phyloP scores from a whole-genome alignment of 2,329 filamentous ascomycete species.

The Talaromyces rugulosus region DNA sequence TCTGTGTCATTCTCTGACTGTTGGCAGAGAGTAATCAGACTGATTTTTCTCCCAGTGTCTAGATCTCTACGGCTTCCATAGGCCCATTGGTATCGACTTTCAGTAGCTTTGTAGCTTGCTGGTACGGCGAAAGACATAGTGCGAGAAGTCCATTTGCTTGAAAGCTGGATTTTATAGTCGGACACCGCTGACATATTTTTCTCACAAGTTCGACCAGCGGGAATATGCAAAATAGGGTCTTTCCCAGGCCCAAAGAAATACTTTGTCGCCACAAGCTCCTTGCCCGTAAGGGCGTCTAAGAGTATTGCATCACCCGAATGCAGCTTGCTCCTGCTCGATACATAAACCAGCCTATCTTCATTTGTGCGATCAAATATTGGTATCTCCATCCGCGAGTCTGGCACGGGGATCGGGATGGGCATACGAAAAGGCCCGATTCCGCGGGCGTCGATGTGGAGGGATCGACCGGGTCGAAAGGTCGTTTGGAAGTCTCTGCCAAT shows the following conservation, averaged over 20 bases:
- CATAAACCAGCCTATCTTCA: slow-evolving; percentile 42
- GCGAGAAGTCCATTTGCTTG: slow-evolving; percentile 45
- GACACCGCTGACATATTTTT: background rate
- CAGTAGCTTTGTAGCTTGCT: slow-evolving; percentile 30
- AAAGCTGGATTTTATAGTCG: slow-evolving; percentile 11
- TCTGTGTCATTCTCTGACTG: slow-evolving; percentile 9
- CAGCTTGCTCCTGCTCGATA: slow-evolving; percentile 47
- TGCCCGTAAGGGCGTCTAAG: slow-evolving; percentile 32
- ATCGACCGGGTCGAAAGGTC: background rate
- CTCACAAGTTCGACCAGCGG: slow-evolving; percentile 15
- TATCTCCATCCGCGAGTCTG: slow-evolving; percentile 29
- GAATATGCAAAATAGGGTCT: slow-evolving; percentile 46
- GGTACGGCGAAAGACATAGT: slow-evolving; percentile 43
- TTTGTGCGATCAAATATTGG: slow-evolving; percentile 26
- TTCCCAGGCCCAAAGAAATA: slow-evolving; percentile 51
- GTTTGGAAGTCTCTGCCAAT: background rate
- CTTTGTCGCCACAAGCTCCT: slow-evolving; percentile 53
- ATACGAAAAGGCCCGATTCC: slow-evolving; percentile 27
- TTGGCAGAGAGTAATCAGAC: slow-evolving; percentile 22
- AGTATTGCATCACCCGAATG: slow-evolving; percentile 49
- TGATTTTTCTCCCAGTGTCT: slow-evolving; percentile 21
- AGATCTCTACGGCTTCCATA: slow-evolving; percentile 47
- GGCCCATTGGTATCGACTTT: slow-evolving; percentile 51
- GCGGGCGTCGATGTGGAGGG: slow-evolving; percentile 23
- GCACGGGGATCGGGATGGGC: slow-evolving; percentile 31